These are phyloP conservation scores for Capsicum chinense DNA, from an alignment of 257 asterid species.

Conservation along the genomic window DNA sequence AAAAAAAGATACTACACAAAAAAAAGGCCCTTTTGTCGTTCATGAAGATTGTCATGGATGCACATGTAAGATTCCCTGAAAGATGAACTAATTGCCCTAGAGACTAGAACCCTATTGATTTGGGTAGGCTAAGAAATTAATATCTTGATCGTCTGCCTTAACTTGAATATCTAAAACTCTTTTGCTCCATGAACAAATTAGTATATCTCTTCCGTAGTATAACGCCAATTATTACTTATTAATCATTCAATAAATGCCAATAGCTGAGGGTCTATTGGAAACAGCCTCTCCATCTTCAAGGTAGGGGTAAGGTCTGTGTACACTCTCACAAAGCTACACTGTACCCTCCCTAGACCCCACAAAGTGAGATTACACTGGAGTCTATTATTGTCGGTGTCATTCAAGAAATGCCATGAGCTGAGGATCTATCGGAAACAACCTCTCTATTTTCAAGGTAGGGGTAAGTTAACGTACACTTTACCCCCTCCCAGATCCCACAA, in stretches of 20 bases:
- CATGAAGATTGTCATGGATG: background rate
- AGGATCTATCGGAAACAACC: too few species aligned
- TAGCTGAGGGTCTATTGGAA: too few species aligned
- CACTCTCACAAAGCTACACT: too few species aligned
- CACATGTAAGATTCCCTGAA: background rate
- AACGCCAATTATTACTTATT: background rate
- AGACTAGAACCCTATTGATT: background rate
- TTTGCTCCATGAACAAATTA: background rate
- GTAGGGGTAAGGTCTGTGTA: too few species aligned
- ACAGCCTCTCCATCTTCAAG: too few species aligned
- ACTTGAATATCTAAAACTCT: background rate
- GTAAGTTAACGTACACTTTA: too few species aligned
- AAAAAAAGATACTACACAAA: background rate
- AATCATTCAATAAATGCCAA: background rate
- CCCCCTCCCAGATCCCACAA: too few species aligned
- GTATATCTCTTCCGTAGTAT: background rate
- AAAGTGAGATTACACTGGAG: too few species aligned
- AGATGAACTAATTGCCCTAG: background rate
- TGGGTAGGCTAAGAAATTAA: background rate
- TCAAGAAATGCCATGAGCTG: background rate
- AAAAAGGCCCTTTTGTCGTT: background rate
- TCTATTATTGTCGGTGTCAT: too few species aligned
- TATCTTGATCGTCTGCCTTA: background rate
- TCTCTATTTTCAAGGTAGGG: too few species aligned
- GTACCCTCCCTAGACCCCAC: too few species aligned